Base-by-base conservation (phyloP, 2,329 filamentous ascomycete species). In the Trichoderma asperellum region DNA sequence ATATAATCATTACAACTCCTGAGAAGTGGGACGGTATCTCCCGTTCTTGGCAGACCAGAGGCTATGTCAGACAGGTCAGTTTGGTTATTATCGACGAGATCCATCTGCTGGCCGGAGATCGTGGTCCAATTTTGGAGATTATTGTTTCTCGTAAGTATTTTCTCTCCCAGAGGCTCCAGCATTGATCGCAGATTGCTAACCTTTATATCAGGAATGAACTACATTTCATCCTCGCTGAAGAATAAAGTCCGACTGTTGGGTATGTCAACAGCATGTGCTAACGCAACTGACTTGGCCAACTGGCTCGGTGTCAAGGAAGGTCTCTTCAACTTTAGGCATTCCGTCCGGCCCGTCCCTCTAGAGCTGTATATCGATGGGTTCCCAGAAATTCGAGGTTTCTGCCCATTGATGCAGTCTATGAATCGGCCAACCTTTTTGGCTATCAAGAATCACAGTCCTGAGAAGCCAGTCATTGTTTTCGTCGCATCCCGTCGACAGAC, bases 21-120 rank as follows among this genome's bases (percentile, higher is more conserved):
- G 96, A 99, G 82, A 99, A 99, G 79, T 99, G 96, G 96, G 96
- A 99, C 78, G 96, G 96, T 87, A 98, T 99, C 74, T 97, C 93
- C 75, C 92, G 96, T 87, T 97, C 93, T 76, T 99, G 96, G 96
- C 94, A 98, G 79, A 98, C 95, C 5, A 91, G 96, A 88, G 92
- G 92, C 71, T 99, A 99, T 74, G 96, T 99, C 52, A 89, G 94
- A 64, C 91, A 97, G 80, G 96, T 99, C 70, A 95, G 94, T 71
- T 83, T 99, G 18, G 96, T 99, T 64, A 97, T 99, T 71, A 99
- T 99, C 73, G 96, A 99, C 76, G 96, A 99, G 82, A 99, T 99
- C 69, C 96, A 99, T 81, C 83, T 99, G 34, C 87, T 99, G n/a
- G 96, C 96, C 34, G 94, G 96, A 70, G 96, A 99, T 76, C 91